These are phyloP conservation scores for Eremomyces bilateralis DNA, from an alignment of 495 filamentous ascomycete species.

Conservation along the genomic window DNA sequence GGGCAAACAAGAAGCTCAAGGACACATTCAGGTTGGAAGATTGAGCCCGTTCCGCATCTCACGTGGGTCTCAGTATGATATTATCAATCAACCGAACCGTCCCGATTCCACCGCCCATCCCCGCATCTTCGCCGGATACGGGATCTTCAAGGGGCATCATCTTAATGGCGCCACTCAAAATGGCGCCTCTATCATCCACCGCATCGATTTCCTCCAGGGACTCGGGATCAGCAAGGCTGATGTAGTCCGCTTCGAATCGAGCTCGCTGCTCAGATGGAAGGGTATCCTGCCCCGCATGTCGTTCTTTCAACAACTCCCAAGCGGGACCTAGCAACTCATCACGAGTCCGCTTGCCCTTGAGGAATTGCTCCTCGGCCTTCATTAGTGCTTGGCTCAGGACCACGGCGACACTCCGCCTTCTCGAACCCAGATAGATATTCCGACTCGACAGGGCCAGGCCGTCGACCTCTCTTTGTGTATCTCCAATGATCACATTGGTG, in stretches of 20 bases:
- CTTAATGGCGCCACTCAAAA: constrained; percentile 75
- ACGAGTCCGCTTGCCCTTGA: constrained; percentile 30
- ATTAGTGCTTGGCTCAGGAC: constrained; percentile 45
- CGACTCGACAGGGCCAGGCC: constrained; percentile 86
- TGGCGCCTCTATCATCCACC: constrained; percentile 45
- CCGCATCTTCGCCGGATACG: constrained; percentile 41
- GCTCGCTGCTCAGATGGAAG: constrained; percentile 40
- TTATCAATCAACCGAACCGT: constrained; percentile 89
- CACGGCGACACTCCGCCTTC: constrained; percentile 47
- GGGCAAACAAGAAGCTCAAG: constrained; percentile 84
- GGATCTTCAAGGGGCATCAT: constrained; percentile 63
- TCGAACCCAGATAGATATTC: constrained; percentile 74
- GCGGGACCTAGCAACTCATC: constrained; percentile 48
- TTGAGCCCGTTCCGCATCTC: constrained; percentile 4
- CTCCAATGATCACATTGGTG: constrained; percentile 47
- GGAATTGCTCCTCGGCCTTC: constrained; percentile 47
- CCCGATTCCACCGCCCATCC: constrained; percentile 43
- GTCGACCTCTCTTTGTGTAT: constrained; percentile 56
- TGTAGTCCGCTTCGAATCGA: constrained; percentile 67
- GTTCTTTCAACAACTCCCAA: constrained; percentile 24
- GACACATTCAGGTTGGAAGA: constrained; percentile 16
- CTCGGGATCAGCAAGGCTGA: constrained; percentile 65
- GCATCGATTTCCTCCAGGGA: constrained; percentile 54
- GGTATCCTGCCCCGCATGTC: constrained; percentile 37
- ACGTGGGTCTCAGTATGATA: constrained; percentile 32